Conservation (phyloP, 495 filamentous ascomycete species). For the Xeromyces bisporus region DNA sequence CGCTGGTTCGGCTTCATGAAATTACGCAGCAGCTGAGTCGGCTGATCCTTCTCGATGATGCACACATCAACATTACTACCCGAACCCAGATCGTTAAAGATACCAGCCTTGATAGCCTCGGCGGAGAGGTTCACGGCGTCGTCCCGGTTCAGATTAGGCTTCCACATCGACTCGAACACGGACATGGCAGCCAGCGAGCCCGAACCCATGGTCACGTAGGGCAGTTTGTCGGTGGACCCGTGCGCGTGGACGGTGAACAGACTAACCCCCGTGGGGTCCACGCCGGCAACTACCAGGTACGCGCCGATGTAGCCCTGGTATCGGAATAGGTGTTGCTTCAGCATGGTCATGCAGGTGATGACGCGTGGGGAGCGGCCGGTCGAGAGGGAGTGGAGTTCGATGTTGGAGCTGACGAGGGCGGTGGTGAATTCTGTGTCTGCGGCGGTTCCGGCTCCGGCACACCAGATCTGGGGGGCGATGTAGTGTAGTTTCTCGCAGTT, state of each 20-base stretch:
- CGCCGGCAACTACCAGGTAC: conserved; percentile 93
- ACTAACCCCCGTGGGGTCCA: conserved; percentile 90
- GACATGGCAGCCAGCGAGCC: conserved; percentile 95
- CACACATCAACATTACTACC: conserved; percentile 96
- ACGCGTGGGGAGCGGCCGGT: conserved; percentile 94
- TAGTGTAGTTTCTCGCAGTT: conserved; percentile 99
- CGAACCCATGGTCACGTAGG: conserved; percentile 98
- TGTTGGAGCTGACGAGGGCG: conserved; percentile 91
- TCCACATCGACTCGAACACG: conserved; percentile 95
- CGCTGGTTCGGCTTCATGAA: conserved; percentile 85
- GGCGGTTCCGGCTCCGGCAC: conserved; percentile 92
- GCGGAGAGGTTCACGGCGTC: conserved; percentile 68
- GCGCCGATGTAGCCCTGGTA: conserved; percentile 97
- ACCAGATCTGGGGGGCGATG: conserved; percentile 98
- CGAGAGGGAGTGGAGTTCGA: conserved; percentile 89
- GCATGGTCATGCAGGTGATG: conserved; percentile 98
- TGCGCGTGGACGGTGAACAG: conserved; percentile 98
- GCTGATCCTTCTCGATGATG: conserved; percentile 81
- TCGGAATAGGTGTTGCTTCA: conserved; percentile 98
- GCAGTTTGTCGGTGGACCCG: conserved; percentile 95
- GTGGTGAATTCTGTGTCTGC: conserved; percentile 99
- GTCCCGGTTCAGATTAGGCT: conserved; percentile 56
- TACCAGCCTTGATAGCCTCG: conserved; percentile 89
- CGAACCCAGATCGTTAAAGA: conserved; percentile 96
- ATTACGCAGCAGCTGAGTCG: conserved; percentile 72